These are phyloP conservation scores for Alternaria sp. DNA, from an alignment of 2,329 filamentous ascomycete genomes.

Conservation along the genomic window DNA sequence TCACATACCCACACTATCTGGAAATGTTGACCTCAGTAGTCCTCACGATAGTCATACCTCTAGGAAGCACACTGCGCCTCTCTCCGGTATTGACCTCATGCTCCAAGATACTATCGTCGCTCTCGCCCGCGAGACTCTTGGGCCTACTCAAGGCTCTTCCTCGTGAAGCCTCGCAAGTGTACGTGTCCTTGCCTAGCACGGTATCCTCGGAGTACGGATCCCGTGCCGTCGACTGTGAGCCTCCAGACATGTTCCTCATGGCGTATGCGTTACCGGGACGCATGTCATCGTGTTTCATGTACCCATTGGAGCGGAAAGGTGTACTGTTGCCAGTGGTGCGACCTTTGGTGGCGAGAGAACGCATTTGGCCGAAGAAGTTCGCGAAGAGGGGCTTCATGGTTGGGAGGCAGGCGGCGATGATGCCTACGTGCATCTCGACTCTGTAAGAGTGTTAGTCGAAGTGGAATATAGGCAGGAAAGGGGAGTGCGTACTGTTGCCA, in stretches of 20 bases:
- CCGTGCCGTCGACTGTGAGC: not conserved
- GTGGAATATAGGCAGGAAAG: not conserved
- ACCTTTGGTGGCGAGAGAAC: constrained; percentile 27
- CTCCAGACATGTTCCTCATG: constrained; percentile 20
- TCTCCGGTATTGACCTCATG: constrained; percentile 11
- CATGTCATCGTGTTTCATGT: constrained; percentile 19
- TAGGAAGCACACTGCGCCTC: constrained; percentile 8
- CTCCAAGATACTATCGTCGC: constrained; percentile 6
- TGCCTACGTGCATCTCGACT: constrained; percentile 43
- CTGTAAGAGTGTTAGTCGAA: constrained; percentile 5
- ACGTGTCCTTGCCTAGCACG: constrained; percentile 12
- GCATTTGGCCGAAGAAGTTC: constrained; percentile 28
- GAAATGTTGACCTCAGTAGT: constrained; percentile 28
- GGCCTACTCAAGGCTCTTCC: constrained; percentile 1
- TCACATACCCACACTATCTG: not conserved
- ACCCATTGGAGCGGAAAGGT: constrained; percentile 26
- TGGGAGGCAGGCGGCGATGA: constrained; percentile 38
- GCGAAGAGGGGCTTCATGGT: constrained; percentile 38
- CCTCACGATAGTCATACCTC: constrained; percentile 21
- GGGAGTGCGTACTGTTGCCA: constrained; percentile 29
- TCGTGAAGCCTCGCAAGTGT: constrained; percentile 10
- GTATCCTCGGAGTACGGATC: constrained; percentile 20
- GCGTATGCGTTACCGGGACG: constrained; percentile 6
- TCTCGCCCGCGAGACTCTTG: not conserved
- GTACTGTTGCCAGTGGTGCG: constrained; percentile 14